Evolutionary conservation across 75 land plant species (phyloP), one percentile per base, ranked within the genome.

Genomic region (Chamaecyparis obtusa): DNA sequence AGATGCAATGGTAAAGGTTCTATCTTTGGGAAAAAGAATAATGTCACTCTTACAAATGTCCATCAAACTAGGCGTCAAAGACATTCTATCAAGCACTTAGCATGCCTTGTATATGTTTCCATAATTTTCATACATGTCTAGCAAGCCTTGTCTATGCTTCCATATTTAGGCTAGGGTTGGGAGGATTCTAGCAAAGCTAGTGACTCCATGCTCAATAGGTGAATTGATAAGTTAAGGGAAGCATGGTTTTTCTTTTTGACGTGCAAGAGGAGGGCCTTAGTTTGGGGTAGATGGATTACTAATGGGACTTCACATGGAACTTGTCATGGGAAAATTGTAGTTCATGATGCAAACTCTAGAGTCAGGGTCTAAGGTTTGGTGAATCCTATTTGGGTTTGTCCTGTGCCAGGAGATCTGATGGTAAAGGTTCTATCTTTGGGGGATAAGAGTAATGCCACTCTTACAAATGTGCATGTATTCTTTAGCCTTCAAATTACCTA

Each of bases 281-380:
- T 5, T 46, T 46, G 48, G n/a, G 48, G 48, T 46, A 7, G 48
- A 46, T 6, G 98, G 95, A 86, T 87, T 95, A 37, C 93, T 96
- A 51, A 95, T 96, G n/a, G 97, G 98, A 1, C 95, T 96, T 33
- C 98, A 96, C 11, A 85, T 92, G 19, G 93, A 93, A 0, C 97
- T 97, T 14, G 98, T 96, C 6, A 96, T 96, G 98, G 98, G 98
- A 97, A 92, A 30, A 94, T 96, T 86, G 87, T 95, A 5, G 98
- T 97, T 8, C 98, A 95, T 6, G 98, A 96, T 84, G 87, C 97
- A n/a, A n/a, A 91, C 43, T 93, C 94, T 24, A 96, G 98, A 5
- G 89, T 89, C 6, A 95, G 98, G 24, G 93, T 71, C 90, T 96
- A 4, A 88, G 90, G 85, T 90, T 93, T 84, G 98, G 91, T 5